phyloP scores from a whole-genome alignment of 1,139 yeast genomes.

The Protomyces macrosporus region DNA sequence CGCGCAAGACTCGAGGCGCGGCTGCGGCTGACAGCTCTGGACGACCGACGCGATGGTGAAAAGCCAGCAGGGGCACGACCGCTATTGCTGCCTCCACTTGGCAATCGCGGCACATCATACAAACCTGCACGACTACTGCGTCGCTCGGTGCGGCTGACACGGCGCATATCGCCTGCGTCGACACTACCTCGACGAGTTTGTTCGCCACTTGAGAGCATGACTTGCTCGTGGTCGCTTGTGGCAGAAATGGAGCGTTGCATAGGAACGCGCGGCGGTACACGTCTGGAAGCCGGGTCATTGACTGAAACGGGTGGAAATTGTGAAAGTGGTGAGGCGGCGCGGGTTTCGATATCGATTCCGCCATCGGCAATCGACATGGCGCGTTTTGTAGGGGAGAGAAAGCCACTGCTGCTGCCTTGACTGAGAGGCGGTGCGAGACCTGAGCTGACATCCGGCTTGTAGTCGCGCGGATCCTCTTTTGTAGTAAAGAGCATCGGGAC shows the following conservation, averaged over 20 bases:
- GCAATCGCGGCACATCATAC: slow-evolving; percentile 16
- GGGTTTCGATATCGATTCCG: neutral
- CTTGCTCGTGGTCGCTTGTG: neutral
- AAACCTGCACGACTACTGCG: neutral
- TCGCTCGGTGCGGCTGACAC: neutral
- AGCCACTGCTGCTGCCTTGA: neutral
- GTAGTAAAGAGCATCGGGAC: neutral
- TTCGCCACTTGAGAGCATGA: neutral
- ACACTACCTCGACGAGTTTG: neutral
- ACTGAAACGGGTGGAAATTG: neutral
- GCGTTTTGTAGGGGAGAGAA: neutral
- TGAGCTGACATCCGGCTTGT: neutral
- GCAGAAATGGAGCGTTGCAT: neutral
- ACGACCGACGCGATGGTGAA: slow-evolving; percentile 15
- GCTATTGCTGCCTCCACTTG: slow-evolving; percentile 17
- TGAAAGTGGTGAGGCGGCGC: neutral
- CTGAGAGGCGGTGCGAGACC: neutral
- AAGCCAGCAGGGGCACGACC: slow-evolving; percentile 11
- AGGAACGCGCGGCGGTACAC: neutral
- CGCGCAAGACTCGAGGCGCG: slow-evolving; percentile 15
- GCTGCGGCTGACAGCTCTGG: slow-evolving; percentile 19
- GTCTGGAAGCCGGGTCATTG: neutral
- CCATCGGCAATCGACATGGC: neutral
- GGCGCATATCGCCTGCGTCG: neutral
- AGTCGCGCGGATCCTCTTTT: neutral